Base-by-base conservation (phyloP, 768 basidiomycete species). In the Tricholoma terreum region DNA sequence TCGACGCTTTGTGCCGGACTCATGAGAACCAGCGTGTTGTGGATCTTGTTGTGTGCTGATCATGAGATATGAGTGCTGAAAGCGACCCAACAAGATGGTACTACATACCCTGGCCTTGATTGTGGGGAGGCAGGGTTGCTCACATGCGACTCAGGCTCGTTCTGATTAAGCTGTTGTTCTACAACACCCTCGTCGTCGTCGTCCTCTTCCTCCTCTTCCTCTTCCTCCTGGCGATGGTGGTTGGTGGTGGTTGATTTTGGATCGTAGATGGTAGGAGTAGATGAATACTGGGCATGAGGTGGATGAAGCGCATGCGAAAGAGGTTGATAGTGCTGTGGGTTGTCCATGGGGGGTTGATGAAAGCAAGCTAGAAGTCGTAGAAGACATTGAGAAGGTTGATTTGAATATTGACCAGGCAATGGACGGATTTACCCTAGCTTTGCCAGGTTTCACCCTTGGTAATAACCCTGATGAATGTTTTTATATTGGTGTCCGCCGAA, bases 281-380 rank as follows among this genome's bases (percentile, higher is more conserved):
- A 65, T 64, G 72, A 52, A 34, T 58, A 49, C 59, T 63, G 72
- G 30, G 57, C 57, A 36, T 61, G 74, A 60, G 83, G 86, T 0
- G 84, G 85, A 68, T 87, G 77, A 36, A 91, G 77, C 42, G 89
- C 89, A 76, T 89, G 86, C 55, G 89, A 91, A 63, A 91, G 79
- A 24, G 89, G 86, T 60, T 89, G 88, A 73, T 91, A 89, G 60
- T 87, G 86, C 68, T 90, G 87, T 55, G 87, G 86, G 69, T 88
- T 88, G 73, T 89, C 80, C 81, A 83, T 83, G 36, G 50, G 51
- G 45, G 12, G 12, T n/a, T 6, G 24, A 27, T 42, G 17, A 17
- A 17, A 50, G 56, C 62, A 58, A 51, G 10, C 57, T 52, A 30
- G 35, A 52, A 30, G 46, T 31, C 4, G 46, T n/a, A n/a, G 46